Evolutionary conservation across 805 yeast species (phyloP).

Genomic region (Ogataea ganodermae): DNA sequence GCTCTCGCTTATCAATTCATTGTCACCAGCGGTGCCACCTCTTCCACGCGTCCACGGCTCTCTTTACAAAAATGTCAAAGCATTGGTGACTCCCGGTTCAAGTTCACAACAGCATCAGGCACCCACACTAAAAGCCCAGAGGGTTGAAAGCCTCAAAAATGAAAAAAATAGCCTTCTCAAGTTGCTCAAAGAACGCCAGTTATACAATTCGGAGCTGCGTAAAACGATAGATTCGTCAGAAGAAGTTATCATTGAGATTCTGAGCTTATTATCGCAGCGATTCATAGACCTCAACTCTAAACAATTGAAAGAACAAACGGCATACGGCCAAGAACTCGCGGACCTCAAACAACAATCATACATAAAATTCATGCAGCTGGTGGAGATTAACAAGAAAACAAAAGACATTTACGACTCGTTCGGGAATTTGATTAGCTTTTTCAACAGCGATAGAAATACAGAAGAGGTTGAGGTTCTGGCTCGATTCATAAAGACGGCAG

Average conservation of each 20-base stretch:
- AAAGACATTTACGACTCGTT: constrained; percentile 19
- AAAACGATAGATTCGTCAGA: constrained; percentile 24
- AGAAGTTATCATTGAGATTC: constrained; percentile 16
- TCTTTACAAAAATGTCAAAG: constrained; percentile 8
- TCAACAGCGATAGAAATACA: constrained; percentile 9
- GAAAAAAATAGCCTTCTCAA: constrained; percentile 20
- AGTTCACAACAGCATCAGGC: neutral
- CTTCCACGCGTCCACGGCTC: neutral
- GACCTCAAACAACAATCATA: constrained; percentile 20
- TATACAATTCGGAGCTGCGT: constrained; percentile 23
- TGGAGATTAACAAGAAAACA: constrained; percentile 22
- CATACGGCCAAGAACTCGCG: constrained; percentile 15
- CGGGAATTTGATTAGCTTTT: constrained; percentile 13
- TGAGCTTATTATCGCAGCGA: constrained; percentile 15
- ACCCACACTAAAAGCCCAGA: constrained; percentile 4
- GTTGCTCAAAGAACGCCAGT: constrained; percentile 17
- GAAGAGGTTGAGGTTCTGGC: constrained; percentile 14
- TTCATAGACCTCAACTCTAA: constrained; percentile 14
- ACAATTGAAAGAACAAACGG: constrained; percentile 19
- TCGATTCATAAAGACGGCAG: neutral
- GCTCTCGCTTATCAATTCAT: neutral
- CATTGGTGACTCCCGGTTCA: constrained; percentile 1
- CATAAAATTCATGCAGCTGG: constrained; percentile 19
- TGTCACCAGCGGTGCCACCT: neutral
- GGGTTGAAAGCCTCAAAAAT: constrained; percentile 8